These are phyloP conservation scores for Heracleum sosnowskyi DNA, from an alignment of 129 eudicot genomes.

Conservation along the genomic window DNA sequence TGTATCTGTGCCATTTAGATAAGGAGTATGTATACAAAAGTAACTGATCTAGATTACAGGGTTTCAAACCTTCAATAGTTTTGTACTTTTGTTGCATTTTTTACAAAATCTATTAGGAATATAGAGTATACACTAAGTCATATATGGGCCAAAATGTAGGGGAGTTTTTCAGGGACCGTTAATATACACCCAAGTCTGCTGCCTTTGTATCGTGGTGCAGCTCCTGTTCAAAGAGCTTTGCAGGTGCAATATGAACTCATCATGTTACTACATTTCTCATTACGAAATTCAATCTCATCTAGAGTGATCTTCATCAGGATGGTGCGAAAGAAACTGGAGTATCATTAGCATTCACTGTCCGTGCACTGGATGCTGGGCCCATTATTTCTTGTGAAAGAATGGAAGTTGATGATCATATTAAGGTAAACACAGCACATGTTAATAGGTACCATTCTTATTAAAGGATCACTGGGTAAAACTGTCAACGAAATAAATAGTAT, in stretches of 20 bases:
- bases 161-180: slow-evolving; percentile 73
- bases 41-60: too few relatives aligned
- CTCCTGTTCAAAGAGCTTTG: slow-evolving; percentile 98
- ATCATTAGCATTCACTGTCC: slow-evolving; percentile 81
- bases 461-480: background rate
- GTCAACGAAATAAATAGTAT: background rate
- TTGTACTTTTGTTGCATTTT: too few relatives aligned
- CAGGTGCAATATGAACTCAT: slow-evolving; percentile 47
- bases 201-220: slow-evolving; percentile 93
- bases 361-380: slow-evolving; percentile 90
- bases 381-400: slow-evolving; percentile 57
- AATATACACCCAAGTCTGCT: slow-evolving; percentile 94
- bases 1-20: too few relatives aligned
- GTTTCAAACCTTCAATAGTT: too few relatives aligned
- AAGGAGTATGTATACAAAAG: too few relatives aligned
- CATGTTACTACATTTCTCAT: background rate
- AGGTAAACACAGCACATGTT: slow-evolving; percentile 29
- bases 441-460: background rate
- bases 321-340: slow-evolving; percentile 95
- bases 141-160: too few relatives aligned
- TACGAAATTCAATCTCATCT: background rate
- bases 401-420: slow-evolving; percentile 66
- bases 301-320: slow-evolving; percentile 38
- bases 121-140: too few relatives aligned
- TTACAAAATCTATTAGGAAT: too few relatives aligned